Percentiles rank a stretch among this genome's conserved stretches.
Evolutionary conservation across 148 eudicot species (phyloP).

Genomic region (Spergularia bocconei): DNA sequence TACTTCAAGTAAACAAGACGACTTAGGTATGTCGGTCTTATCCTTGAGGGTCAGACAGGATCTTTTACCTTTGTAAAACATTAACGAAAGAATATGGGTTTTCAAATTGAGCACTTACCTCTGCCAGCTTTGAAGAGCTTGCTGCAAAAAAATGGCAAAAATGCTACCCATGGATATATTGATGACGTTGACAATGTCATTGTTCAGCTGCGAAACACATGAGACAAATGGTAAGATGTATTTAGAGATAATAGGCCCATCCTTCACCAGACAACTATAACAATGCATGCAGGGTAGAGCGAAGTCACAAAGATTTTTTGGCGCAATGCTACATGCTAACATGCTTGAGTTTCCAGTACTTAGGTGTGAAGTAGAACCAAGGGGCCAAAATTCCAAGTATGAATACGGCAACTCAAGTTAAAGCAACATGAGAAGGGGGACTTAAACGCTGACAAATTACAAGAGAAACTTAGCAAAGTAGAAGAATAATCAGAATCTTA

Average conservation of each 20-base stretch:
- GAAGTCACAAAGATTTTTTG: no score
- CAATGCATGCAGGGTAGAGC: no score
- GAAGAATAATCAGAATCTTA: background rate
- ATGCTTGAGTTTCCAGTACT: background rate
- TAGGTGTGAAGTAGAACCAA: background rate
- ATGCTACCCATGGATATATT: slow-evolving; percentile 84
- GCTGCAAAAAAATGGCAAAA: slow-evolving; percentile 69
- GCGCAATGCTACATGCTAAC: background rate
- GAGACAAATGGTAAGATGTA: background rate
- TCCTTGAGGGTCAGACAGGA: no score
- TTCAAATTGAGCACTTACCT: slow-evolving; percentile 18
- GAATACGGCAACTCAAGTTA: background rate
- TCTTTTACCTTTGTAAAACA: background rate
- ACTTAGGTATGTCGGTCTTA: no score
- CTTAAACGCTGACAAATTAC: background rate
- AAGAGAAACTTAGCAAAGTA: background rate
- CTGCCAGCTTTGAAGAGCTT: slow-evolving; percentile 36
- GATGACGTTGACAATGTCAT: slow-evolving; percentile 79
- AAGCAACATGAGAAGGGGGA: background rate
- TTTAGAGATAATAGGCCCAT: background rate
- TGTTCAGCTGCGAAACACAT: slow-evolving; percentile 64
- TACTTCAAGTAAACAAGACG: no score
- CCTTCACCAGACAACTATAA: no score
- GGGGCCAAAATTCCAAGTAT: background rate
- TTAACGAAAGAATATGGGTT: background rate